A percentile compares a stretch with the other conserved stretches of the same genome.
phyloP scores from a whole-genome alignment of 768 basidiomycete genomes.

The Trametes elegans region DNA sequence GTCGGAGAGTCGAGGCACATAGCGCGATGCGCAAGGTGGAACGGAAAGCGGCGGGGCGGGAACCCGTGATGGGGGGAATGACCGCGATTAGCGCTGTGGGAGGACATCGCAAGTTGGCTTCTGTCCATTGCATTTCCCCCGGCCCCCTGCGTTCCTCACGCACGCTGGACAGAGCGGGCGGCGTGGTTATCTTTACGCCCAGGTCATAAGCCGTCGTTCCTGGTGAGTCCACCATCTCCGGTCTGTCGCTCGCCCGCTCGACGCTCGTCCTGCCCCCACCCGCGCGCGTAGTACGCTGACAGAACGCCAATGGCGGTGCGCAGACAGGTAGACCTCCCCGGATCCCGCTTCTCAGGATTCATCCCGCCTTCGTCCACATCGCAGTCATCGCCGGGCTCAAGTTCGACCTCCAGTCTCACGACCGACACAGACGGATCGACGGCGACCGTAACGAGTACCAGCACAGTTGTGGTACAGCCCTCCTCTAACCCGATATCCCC shows the following conservation, averaged over 20 bases:
- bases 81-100: conserved; percentile 2
- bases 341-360: conserved; percentile 5
- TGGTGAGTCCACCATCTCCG: not conserved
- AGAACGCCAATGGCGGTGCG: no score
- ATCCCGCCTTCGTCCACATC: conserved; percentile 3
- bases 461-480: not conserved
- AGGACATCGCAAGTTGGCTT: not conserved
- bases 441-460: conserved; percentile 2
- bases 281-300: no score
- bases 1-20: no score
- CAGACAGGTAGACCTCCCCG: conserved; percentile 12
- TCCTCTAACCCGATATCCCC: conserved; percentile 1
- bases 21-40: no score
- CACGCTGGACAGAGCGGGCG: no score
- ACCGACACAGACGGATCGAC: not conserved
- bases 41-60: no score
- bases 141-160: no score
- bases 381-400: not conserved
- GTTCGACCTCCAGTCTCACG: not conserved
- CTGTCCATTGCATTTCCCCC: no score
- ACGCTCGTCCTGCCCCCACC: not conserved
- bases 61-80: conserved; percentile 8
- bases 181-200: conserved; percentile 16
- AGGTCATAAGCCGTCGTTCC: not conserved
- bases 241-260: not conserved